These are phyloP conservation scores for Dictyostelium firmibasis DNA, from an alignment of 78 protist species.

Conservation along the genomic window DNA sequence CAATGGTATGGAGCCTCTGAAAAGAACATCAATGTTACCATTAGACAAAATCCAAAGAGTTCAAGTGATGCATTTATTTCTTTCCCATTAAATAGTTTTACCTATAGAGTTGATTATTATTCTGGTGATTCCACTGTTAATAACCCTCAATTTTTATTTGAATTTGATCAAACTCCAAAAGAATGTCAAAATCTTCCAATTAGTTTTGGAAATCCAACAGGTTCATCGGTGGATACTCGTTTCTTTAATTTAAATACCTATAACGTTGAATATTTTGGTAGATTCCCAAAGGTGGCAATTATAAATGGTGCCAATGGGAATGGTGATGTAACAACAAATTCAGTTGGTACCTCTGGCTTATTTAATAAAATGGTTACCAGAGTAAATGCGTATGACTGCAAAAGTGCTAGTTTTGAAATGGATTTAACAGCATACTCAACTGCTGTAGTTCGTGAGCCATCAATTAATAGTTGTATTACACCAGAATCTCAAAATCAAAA, in stretches of 20 bases:
- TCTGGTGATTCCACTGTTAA: neutral
- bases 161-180: neutral
- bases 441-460: neutral
- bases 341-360: neutral
- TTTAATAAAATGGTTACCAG: neutral
- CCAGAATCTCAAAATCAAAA: neutral
- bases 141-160: neutral
- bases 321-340: neutral
- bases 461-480: neutral
- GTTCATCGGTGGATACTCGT: neutral
- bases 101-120: neutral
- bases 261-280: neutral
- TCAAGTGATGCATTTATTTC: neutral
- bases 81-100: neutral
- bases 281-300: neutral
- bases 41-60: neutral
- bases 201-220: slow-evolving; percentile 1
- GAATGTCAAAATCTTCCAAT: slow-evolving; percentile 12
- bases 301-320: neutral
- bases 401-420: neutral
- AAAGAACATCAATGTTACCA: neutral
- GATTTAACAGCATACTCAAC: neutral
- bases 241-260: neutral
- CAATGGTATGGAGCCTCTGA: neutral
- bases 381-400: neutral